Evolutionary conservation across 208 protist genomes (phyloP), one percentile per base, ranked within the genome.

Genomic region (Naegleria fowleri): DNA sequence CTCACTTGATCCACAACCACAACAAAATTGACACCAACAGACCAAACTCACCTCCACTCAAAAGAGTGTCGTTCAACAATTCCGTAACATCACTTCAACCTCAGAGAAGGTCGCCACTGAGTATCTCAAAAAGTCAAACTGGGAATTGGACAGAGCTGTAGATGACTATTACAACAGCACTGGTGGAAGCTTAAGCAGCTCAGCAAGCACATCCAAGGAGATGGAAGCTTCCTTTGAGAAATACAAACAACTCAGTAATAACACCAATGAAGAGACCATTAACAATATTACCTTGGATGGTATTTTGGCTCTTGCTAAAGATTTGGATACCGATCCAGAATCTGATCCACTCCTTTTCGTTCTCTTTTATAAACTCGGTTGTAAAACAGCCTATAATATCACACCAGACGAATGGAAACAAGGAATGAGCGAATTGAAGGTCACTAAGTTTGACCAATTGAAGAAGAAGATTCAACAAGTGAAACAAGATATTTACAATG

Each of bases 91-190:
- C 36, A 79, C 67, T 36, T 79, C 67, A 36, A 79, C 67, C 6
- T 79, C 67, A 7, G 85, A 88, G n/a, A 88, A 88, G 33, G 85
- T 88, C 38, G 85, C 85, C 0, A 88, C 85, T n/a, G 85, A 88
- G 15, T 88, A 59, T 36, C 40, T 88, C 9, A 88, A 88, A 58
- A 88, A 88, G 22, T n/a, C 29, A 15, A 88, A 88, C 19, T 88
- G 43, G 39, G 43, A 29, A 36, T 33, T 88, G 19, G 41, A 88
- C 38, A 38, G n/a, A 33, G 85, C 85, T 43, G 43, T 88, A 5
- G 43, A 88, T 58, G 43, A 88, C 38, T 88, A 88, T 58, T 88
- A 40, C 40, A 88, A 88, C 38, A 58, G 33, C 36, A 79, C 67
- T 15, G 25, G 25, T 36, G 43, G 41, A n/a, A 29, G 41, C 33